A percentile compares a stretch with the other conserved stretches of the same genome.
These are phyloP conservation scores for Mediolabrus comicus DNA, from an alignment of 108 stramenopile genomes.

Conservation along the genomic window DNA sequence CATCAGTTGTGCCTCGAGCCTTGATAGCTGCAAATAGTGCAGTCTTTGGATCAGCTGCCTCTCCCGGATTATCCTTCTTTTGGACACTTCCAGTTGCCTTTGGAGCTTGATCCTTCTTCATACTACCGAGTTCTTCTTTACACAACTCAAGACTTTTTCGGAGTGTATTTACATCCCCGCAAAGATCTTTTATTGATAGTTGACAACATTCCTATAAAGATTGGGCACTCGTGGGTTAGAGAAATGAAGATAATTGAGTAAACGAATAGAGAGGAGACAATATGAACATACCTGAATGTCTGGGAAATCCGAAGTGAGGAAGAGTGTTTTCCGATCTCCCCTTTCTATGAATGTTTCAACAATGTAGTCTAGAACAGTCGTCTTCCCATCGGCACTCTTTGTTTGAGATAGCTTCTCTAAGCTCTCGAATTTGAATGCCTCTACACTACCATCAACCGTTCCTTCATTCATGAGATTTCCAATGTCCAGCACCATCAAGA, in stretches of 20 bases:
- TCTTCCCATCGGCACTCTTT: slow-evolving; percentile 92
- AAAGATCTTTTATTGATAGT: slow-evolving; percentile 65
- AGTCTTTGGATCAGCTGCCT: slow-evolving; percentile 33
- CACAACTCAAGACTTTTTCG: slow-evolving; percentile 54
- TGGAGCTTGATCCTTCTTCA: slow-evolving; percentile 56
- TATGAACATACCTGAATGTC: slow-evolving; percentile 51
- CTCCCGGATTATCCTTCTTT: slow-evolving; percentile 20
- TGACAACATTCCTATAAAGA: slow-evolving; percentile 57
- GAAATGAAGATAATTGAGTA: background rate
- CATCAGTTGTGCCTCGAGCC: slow-evolving; percentile 10
- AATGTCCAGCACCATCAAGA: too few relatives aligned
- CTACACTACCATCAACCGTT: background rate
- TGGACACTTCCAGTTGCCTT: slow-evolving; percentile 20
- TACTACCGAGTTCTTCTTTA: slow-evolving; percentile 58
- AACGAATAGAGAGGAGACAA: background rate
- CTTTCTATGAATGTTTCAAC: slow-evolving; percentile 77
- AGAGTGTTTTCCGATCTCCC: slow-evolving; percentile 57
- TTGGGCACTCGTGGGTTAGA: background rate
- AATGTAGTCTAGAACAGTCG: slow-evolving; percentile 92
- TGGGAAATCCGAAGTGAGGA: slow-evolving; percentile 64
- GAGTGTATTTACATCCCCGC: slow-evolving; percentile 56
- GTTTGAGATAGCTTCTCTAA: slow-evolving; percentile 47
- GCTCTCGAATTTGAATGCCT: background rate
- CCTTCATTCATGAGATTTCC: background rate
- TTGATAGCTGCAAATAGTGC: slow-evolving; percentile 55